Percentiles rank a stretch among this genome's conserved stretches.
These are phyloP conservation scores for Hyaloperonospora brassicae DNA, from an alignment of 352 stramenopile genomes.

Conservation along the genomic window DNA sequence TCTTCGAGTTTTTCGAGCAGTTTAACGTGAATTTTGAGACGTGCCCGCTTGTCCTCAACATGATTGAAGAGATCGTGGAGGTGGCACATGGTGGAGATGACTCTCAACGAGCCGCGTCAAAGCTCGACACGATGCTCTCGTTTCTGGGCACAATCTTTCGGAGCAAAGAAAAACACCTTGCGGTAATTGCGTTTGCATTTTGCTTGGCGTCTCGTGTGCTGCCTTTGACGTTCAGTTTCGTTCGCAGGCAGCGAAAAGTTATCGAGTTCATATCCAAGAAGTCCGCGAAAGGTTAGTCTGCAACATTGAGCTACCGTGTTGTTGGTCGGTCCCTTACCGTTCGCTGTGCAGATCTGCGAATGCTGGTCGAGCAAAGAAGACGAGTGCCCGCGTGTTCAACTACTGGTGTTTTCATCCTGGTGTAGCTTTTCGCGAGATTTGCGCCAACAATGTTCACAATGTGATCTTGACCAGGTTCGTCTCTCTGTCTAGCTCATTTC, in stretches of 20 bases:
- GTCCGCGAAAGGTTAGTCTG: slow-evolving; percentile 60
- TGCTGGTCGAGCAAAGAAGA: slow-evolving; percentile 40
- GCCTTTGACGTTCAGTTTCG: slow-evolving; percentile 6
- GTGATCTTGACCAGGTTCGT: slow-evolving; percentile 76
- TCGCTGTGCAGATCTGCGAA: slow-evolving; percentile 24
- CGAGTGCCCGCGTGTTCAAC: slow-evolving; percentile 85
- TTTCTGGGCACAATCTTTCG: slow-evolving; percentile 84
- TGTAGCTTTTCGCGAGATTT: slow-evolving; percentile 94
- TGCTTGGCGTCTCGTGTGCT: slow-evolving; percentile 1
- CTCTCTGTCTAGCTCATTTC: slow-evolving; percentile 1
- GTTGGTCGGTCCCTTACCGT: too few species aligned
- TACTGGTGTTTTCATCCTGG: slow-evolving; percentile 99
- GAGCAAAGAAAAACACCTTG: slow-evolving; percentile 67
- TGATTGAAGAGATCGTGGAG: slow-evolving; percentile 87
- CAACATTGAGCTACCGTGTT: background rate
- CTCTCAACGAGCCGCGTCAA: slow-evolving; percentile 53
- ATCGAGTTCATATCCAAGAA: slow-evolving; percentile 88
- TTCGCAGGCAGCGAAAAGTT: slow-evolving; percentile 57
- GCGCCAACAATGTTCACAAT: slow-evolving; percentile 86
- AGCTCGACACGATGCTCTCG: slow-evolving; percentile 71
- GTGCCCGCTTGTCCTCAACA: slow-evolving; percentile 74
- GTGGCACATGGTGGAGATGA: slow-evolving; percentile 66
- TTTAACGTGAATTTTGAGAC: slow-evolving; percentile 88
- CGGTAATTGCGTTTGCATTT: slow-evolving; percentile 28
- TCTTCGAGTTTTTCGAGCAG: slow-evolving; percentile 88